Percentiles rank a stretch among this genome's conserved stretches.
phyloP scores from a whole-genome alignment of 2,329 filamentous ascomycete species.

The Colletotrichum lini region DNA sequence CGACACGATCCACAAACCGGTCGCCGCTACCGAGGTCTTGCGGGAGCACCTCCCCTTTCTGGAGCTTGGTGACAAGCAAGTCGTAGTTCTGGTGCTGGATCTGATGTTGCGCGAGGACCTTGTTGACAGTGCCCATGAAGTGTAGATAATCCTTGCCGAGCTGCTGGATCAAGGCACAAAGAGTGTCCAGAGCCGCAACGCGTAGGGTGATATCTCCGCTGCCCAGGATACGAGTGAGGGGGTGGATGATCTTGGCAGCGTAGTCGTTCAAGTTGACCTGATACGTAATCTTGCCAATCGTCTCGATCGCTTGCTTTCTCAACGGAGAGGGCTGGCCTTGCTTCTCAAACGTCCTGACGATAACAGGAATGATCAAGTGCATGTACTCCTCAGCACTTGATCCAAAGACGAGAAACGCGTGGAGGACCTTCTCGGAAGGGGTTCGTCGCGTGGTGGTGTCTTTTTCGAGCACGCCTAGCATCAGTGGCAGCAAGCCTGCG shows the following conservation, averaged over 20 bases:
- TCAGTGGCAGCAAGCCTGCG: slow-evolving; percentile 88
- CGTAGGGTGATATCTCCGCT: slow-evolving; percentile 81
- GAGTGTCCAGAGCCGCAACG: slow-evolving; percentile 88
- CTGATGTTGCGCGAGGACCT: slow-evolving; percentile 82
- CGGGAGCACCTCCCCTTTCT: slow-evolving; percentile 94
- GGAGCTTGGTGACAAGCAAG: slow-evolving; percentile 89
- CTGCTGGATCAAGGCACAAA: slow-evolving; percentile 96
- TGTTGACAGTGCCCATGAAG: slow-evolving; percentile 94
- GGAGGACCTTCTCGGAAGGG: slow-evolving; percentile 90
- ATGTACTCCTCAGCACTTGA: slow-evolving; percentile 98
- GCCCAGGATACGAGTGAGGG: slow-evolving; percentile 85
- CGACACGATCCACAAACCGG: slow-evolving; percentile 81
- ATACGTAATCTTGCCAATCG: slow-evolving; percentile 91
- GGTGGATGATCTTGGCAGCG: slow-evolving; percentile 96
- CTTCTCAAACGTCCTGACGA: slow-evolving; percentile 95
- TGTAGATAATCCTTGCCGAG: slow-evolving; percentile 95
- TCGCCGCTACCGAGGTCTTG: slow-evolving; percentile 93
- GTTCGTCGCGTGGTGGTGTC: slow-evolving; percentile 82
- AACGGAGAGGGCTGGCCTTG: slow-evolving; percentile 84
- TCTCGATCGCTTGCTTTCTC: slow-evolving; percentile 92
- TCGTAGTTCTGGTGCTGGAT: slow-evolving; percentile 94
- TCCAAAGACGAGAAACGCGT: slow-evolving; percentile 96
- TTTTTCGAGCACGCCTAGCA: slow-evolving; percentile 94
- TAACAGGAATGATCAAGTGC: slow-evolving; percentile 97
- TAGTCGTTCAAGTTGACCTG: slow-evolving; percentile 98